Base-by-base conservation (phyloP, 2,329 filamentous ascomycete genomes). In the Pestalotiopsis sp. region DNA sequence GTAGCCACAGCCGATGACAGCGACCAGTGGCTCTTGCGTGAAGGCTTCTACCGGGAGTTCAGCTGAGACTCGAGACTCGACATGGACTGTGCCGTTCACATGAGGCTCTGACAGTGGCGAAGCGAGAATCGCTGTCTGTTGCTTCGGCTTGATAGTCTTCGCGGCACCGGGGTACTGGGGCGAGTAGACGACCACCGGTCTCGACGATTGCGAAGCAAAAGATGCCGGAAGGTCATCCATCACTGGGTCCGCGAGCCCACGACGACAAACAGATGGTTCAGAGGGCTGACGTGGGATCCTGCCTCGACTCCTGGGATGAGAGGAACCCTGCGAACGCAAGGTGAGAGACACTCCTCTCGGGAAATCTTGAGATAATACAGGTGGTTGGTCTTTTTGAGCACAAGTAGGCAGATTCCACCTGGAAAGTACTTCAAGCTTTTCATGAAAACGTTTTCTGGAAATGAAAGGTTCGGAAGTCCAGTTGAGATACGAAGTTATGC, bases 1-100 rank as follows among this genome's bases (percentile, higher is more conserved):
- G 72, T 87, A 87, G 56, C 85, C 86, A 17, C 87, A 83, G 3
- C 85, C 85, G 31, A 87, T 83, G 40, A 87, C 79, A 65, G 83
- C 84, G 3, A 87, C 80, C 4, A 82, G 68, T 7, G 82, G 79
- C 4, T 79, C 73, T 17, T 77, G 72, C 17, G 71, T 36, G 31
- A 36, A 36, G 31, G 31, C 7, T 9, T 36, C 67, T 27, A 72
- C 68, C 25, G 62, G 20, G 36, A 41, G 36, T 41, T 63, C 27
- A n/a, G 36, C 45, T 23, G 45, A 9, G 45, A 17, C 36, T 12
- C 12, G 60, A 20, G 25, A 6, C 5, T 63, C 36, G 27, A 63
- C 20, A 41, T 41, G 25, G 20, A 31, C 12, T 9, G 38, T 23
- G 20, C 14, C 20, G 17, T 63, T 38, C 13, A 9, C n/a, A 36